Evolutionary conservation across 208 protist species (phyloP), one percentile per base, ranked within the genome.

Genomic region (Acanthamoeba castellanii): DNA sequence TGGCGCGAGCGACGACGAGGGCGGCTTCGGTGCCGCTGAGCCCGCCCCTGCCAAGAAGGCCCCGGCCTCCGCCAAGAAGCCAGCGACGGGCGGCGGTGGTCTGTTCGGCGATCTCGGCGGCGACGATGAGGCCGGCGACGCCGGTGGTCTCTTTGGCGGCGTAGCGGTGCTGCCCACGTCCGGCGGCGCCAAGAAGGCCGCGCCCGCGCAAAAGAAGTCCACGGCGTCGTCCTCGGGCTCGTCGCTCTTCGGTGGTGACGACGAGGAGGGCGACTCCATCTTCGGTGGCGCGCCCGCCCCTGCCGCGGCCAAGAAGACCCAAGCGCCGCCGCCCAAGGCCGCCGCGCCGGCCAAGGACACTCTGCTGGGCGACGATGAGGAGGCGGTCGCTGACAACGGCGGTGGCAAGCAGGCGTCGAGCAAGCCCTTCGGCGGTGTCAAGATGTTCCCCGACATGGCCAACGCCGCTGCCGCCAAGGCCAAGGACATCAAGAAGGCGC

Each of bases 71-170:
- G 22, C 66, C 22, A 72, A 34, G 27, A 55, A 55, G 50, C 50
- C 50, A 5, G 55, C 59, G 9, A 18, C 47, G 27, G 81, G 14
- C 7, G 81, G 81, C 8, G 81, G 81, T 22, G 81, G 42, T 30
- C 64, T 92, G 37, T 92, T 92, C 45, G 55, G 85, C 55, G 64
- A 32, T 25, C 30, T 64, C 66, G 84, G 52, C 37, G 84, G n/a
- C n/a, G n/a, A 66, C 52, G 84, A 91, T 11, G 84, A 91, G 14
- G 84, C 64, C 37, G 76, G 30, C 11, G 81, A 13, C 22, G 42
- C 37, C 9, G 81, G 81, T 59, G 81, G 42, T 30, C 64, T 92
- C 11, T 92, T 92, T 27, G 55, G 85, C 47, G 59, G 55, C 50
- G 74, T 25, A 34, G 20, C 74, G 7, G 20, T 16, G 20, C 27